Base-by-base conservation (phyloP, 2,329 filamentous ascomycete genomes). In the Apiospora malaysiana region DNA sequence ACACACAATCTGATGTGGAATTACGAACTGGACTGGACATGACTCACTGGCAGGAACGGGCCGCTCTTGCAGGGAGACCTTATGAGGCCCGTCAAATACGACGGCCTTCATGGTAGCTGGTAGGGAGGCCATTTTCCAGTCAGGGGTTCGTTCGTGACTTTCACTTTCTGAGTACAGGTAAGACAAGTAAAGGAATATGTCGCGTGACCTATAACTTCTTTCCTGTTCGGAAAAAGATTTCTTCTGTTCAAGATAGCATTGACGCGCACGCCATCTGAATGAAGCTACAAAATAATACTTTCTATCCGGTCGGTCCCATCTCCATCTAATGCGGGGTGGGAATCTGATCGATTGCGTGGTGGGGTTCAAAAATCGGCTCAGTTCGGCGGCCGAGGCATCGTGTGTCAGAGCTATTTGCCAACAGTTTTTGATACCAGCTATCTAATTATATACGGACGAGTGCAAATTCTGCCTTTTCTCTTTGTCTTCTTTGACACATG, bases 41-140 rank as follows among this genome's bases (percentile, higher is more conserved):
- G n/a, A 76, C 81, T 78, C 72, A 84, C 86, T 87, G 75, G 89
- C 88, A 1, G 95, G 95, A 16, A 95, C 87, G 0, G 94, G 94
- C 25, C 93, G 88, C 72, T 96, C 90, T 82, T 97, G 92, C 70
- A 98, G 82, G 0, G 88, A 91, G 70, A 97, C 87, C 78, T 93
- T 90, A 77, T 88, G 86, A 4, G 93, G 92, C 2, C 92, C 94
- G 73, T 95, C 91, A 83, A 97, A 97, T 70, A 97, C 89, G 42
- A 98, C 93, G 42, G 94, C 94, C 81, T 93, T 93, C 95, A 98
- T 97, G 0, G 88, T 93, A 46, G 67, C 37, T 5, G 67, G 67
- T 16, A 68, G 42, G 4, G 51, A 59, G 10, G 32, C 67, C 67
- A 68, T 68, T 21, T 56, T 68, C 12, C 40, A 42, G 9, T 42